Conservation (phyloP, 495 filamentous ascomycete species). For the Neurospora sp. region DNA sequence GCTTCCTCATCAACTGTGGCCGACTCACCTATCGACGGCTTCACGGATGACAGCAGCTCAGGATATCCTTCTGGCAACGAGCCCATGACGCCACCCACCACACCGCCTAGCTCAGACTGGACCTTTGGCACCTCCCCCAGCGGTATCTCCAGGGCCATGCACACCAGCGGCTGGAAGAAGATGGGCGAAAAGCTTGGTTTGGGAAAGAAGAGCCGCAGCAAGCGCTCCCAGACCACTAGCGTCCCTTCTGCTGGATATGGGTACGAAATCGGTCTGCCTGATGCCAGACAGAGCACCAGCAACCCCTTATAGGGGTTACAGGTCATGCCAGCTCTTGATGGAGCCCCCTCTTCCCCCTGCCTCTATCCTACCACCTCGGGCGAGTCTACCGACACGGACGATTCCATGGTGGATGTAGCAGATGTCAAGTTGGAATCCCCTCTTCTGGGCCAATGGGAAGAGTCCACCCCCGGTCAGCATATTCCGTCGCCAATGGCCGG, state of each 20-base stretch:
- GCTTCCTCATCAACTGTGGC: conserved; percentile 26
- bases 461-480: conserved; percentile 36
- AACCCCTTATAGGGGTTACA: conserved; percentile 43
- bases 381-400: conserved; percentile 9
- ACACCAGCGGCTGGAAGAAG: conserved; percentile 68
- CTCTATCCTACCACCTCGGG: conserved; percentile 4
- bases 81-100: conserved; percentile 84
- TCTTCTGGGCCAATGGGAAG: conserved; percentile 27
- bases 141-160: conserved; percentile 41
- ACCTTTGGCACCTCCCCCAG: conserved; percentile 39
- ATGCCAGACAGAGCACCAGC: conserved; percentile 22
- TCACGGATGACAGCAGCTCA: conserved; percentile 44
- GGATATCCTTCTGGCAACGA: conserved; percentile 44
- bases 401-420: conserved; percentile 7
- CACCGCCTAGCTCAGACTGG: conserved; percentile 61
- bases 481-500: conserved; percentile 22
- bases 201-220: conserved; percentile 44
- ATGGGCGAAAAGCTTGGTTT: conserved; percentile 70
- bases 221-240: conserved; percentile 30
- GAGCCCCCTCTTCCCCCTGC: conserved; percentile 21
- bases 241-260: conserved; percentile 20
- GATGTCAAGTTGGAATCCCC: conserved; percentile 7
- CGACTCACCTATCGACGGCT: conserved; percentile 23
- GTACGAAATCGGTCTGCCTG: conserved; percentile 14
- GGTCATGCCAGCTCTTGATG: conserved; percentile 38